A percentile compares a stretch with the other conserved stretches of the same genome.
These are phyloP conservation scores for Xylaria sp. DNA, from an alignment of 2,329 filamentous ascomycete species.

Conservation along the genomic window DNA sequence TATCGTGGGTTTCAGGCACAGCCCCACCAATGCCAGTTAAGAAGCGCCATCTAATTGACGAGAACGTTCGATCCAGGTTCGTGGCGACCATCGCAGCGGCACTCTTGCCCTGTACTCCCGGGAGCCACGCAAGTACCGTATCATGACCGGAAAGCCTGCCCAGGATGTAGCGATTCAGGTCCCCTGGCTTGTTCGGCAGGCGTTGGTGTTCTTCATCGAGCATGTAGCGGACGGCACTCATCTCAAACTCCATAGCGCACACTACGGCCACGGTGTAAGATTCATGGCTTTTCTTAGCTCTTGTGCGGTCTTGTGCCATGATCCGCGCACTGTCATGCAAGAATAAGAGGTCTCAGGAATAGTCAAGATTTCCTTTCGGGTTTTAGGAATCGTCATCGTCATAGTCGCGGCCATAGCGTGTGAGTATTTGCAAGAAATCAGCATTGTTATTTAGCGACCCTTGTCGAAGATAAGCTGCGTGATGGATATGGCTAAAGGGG, in stretches of 20 bases:
- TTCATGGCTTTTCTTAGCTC: constrained; percentile 24
- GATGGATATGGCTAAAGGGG: no score
- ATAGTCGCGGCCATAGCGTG: no score
- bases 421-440: neutral
- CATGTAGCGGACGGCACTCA: constrained; percentile 40
- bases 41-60: constrained; percentile 42
- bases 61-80: constrained; percentile 44
- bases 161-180: constrained; percentile 45
- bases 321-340: neutral
- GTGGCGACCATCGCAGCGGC: constrained; percentile 43
- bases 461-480: no score
- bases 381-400: neutral
- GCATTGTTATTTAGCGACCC: no score
- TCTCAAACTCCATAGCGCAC: constrained; percentile 45
- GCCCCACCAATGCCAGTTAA: constrained; percentile 38
- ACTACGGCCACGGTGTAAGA: constrained; percentile 46
- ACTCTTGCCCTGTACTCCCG: constrained; percentile 44
- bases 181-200: constrained; percentile 34
- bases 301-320: neutral
- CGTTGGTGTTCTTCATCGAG: constrained; percentile 45
- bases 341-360: no score
- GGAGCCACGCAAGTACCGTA: constrained; percentile 47
- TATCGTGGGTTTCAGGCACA: constrained; percentile 7
- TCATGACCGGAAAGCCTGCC: constrained; percentile 46
- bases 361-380: neutral